These are phyloP conservation scores for Porphyrellus sp. DNA, from an alignment of 1,284 basidiomycete species.

Conservation along the genomic window DNA sequence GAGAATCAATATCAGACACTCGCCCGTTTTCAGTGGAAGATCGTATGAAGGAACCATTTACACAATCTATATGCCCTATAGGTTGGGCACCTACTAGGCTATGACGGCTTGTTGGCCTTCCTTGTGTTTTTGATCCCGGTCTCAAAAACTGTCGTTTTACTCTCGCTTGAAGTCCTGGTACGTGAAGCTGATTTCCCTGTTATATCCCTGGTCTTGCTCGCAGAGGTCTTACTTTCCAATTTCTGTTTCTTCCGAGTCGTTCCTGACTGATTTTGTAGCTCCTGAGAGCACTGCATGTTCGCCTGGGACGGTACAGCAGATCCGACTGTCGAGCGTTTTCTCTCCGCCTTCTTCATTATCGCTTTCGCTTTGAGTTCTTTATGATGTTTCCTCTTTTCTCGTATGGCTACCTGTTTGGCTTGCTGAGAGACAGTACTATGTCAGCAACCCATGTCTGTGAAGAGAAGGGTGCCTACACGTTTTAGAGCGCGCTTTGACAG, in stretches of 20 bases:
- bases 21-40: constrained; percentile 6
- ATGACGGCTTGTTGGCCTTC: constrained; percentile 8
- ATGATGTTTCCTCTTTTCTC: constrained; percentile 39
- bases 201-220: neutral
- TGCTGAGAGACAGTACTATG: constrained; percentile 36
- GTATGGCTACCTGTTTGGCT: constrained; percentile 39
- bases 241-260: constrained; percentile 20
- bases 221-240: neutral
- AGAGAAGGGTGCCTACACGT: constrained; percentile 39
- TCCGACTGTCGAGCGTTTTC: neutral
- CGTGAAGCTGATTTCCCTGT: constrained; percentile 1
- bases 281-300: neutral
- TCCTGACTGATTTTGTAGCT: neutral
- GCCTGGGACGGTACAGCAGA: neutral
- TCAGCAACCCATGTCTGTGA: neutral
- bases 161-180: neutral
- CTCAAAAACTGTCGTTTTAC: constrained; percentile 6
- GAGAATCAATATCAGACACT: constrained; percentile 5
- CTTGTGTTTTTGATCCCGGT: neutral
- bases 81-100: constrained; percentile 1
- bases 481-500: constrained; percentile 57
- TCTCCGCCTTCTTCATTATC: constrained; percentile 23
- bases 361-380: constrained; percentile 36
- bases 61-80: constrained; percentile 7
- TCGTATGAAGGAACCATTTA: constrained; percentile 13